Percentiles rank a stretch among this genome's conserved stretches.
Conservation (phyloP, 257 asterid genomes). For the Capsicum pubescens region DNA sequence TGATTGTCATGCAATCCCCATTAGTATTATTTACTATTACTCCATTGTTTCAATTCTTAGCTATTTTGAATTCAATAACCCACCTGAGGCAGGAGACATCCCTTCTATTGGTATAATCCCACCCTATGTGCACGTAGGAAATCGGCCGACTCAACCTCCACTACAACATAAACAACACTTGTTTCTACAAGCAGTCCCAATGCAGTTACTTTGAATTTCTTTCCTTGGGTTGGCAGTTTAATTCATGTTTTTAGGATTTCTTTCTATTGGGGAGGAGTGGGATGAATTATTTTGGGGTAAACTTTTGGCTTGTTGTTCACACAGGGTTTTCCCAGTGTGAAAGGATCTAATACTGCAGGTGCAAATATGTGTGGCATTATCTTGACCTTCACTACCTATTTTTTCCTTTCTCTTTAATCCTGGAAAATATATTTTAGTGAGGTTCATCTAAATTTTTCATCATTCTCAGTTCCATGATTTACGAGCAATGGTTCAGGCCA, state of each 20-base stretch:
- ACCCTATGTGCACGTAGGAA: conserved; percentile 45
- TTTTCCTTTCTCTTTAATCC: not conserved
- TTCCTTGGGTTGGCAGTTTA: conserved; percentile 63
- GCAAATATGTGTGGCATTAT: conserved; percentile 24
- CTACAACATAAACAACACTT: conserved; percentile 55
- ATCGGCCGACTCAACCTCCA: conserved; percentile 54
- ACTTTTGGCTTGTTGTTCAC: conserved; percentile 26
- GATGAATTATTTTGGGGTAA: not conserved
- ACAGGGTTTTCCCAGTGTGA: conserved; percentile 64
- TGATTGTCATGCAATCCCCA: too few species aligned
- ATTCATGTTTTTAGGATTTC: not conserved
- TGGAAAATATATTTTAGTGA: not conserved
- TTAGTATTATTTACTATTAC: too few species aligned
- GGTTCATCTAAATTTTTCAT: not conserved
- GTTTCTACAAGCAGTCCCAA: conserved; percentile 67
- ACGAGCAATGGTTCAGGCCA: conserved; percentile 82
- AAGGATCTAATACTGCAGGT: conserved; percentile 59
- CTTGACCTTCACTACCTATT: not conserved
- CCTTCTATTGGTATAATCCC: conserved; percentile 49
- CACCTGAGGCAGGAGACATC: conserved; percentile 62
- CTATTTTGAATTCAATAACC: not conserved
- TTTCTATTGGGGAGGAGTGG: not conserved
- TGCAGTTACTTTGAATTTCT: conserved; percentile 72
- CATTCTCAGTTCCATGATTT: conserved; percentile 69
- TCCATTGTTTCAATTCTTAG: too few species aligned